Conservation (phyloP, 306 rosid genomes). For the Sechiopsis laciniata region DNA sequence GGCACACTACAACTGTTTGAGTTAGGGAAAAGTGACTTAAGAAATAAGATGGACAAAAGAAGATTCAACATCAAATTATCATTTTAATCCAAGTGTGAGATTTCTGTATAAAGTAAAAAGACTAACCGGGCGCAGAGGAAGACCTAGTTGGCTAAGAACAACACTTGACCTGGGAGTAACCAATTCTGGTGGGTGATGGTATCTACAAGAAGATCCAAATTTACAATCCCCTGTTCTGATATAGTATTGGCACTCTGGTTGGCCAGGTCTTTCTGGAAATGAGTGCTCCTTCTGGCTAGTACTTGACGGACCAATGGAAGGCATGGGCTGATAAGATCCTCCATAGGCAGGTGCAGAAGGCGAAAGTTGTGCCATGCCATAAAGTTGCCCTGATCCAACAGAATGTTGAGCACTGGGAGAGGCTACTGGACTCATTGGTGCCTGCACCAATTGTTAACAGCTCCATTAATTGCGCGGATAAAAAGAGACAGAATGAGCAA, state of each 20-base stretch:
- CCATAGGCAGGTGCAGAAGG: slow-evolving; percentile 49
- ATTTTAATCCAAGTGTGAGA: slow-evolving; percentile 3
- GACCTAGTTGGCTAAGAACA: slow-evolving; percentile 61
- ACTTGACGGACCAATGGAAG: slow-evolving; percentile 54
- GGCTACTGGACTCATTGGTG: slow-evolving; percentile 52
- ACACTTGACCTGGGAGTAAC: slow-evolving; percentile 45
- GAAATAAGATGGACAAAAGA: background rate
- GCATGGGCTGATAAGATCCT: slow-evolving; percentile 53
- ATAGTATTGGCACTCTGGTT: slow-evolving; percentile 80
- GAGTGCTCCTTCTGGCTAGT: slow-evolving; percentile 63
- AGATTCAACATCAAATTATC: background rate
- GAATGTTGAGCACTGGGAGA: slow-evolving; percentile 57
- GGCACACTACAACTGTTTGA: background rate
- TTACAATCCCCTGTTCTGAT: slow-evolving; percentile 97
- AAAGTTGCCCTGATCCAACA: slow-evolving; percentile 53
- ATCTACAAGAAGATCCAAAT: slow-evolving; percentile 92
- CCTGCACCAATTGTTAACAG: slow-evolving; percentile 44
- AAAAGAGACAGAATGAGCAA: slow-evolving; percentile 23
- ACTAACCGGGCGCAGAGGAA: slow-evolving; percentile 91
- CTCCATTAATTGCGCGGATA: slow-evolving; percentile 28
- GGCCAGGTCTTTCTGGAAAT: slow-evolving; percentile 92
- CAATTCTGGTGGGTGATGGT: slow-evolving; percentile 83
- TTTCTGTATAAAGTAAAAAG: slow-evolving; percentile 18
- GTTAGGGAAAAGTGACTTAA: background rate
- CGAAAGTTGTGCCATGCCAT: slow-evolving; percentile 59